Evolutionary conservation across 1,139 yeast species (phyloP), one percentile per base, ranked within the genome.

Genomic region (Zygotorulaspora mrakii): DNA sequence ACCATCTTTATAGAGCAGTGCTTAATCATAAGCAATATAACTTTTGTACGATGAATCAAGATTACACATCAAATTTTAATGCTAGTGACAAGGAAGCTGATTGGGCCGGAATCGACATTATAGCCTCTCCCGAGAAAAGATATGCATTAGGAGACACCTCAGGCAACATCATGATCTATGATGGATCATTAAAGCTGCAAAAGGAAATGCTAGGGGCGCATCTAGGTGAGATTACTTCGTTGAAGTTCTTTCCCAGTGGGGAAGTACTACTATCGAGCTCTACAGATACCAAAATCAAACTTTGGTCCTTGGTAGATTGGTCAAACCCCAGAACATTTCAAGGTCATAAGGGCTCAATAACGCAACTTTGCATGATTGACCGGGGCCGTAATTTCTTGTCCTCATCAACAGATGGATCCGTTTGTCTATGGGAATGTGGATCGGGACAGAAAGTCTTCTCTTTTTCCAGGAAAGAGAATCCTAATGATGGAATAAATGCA

Each of bases 351-450:
- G 53, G 55, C 1, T 61, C 69, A 2, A 65, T 82, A 12, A 70
- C 74, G 1, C 78, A 68, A 43, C 46, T 75, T 2, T 68, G 60
- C 3, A 50, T 77, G 37, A 62, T 83, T 20, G 87, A 78, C 0
- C 61, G 75, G 13, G 94, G 94, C 1, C 63, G 91, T 24, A 82
- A 83, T 52, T 66, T 84, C 45, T 47, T 81, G 18, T 71, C 76
- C 1, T 66, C 75, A 3, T 70, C 77, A 8, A 40, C 48, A 4
- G 83, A 79, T 53, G 83, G 84, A 0, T 56, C 73, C 0, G 66
- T 79, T 1, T 66, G 64, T 32, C 53, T 84, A 28, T 83, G 87
- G 88, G 91, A 84, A 51, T 74, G 84, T 53, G 81, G 84, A 0
- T 56, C 73, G 1, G 85, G 79, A 0, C 41, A 56, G 13, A 55